phyloP scores from a whole-genome alignment of 2,329 filamentous ascomycete species.

The Metarhizium anisopliae region DNA sequence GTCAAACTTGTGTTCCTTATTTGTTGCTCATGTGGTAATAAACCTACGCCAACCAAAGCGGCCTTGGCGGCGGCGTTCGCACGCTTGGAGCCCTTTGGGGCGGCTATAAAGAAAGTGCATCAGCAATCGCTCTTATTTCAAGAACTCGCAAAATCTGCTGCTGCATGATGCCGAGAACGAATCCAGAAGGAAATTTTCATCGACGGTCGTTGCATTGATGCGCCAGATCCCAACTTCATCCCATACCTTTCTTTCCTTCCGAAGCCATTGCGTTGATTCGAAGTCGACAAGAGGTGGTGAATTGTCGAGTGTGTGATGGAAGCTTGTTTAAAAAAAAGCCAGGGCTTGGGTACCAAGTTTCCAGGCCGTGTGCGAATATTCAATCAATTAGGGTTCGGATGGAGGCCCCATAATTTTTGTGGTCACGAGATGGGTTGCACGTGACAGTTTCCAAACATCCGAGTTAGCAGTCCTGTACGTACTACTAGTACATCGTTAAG shows the following conservation, averaged over 20 bases:
- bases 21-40: background rate
- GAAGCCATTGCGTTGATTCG: conserved; percentile 25
- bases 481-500: too few species aligned
- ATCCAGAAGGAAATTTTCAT: conserved; percentile 4
- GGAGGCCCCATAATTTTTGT: background rate
- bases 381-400: conserved; percentile 16
- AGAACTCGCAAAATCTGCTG: conserved; percentile 72
- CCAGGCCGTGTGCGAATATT: conserved; percentile 12
- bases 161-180: conserved; percentile 47
- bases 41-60: conserved; percentile 87
- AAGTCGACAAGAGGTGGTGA: background rate
- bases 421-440: background rate
- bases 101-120: conserved; percentile 51
- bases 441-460: background rate
- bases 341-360: too few species aligned
- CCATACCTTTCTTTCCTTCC: conserved; percentile 40
- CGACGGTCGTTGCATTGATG: conserved; percentile 3
- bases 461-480: too few species aligned
- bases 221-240: conserved; percentile 17
- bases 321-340: too few species aligned
- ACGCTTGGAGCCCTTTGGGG: conserved; percentile 65
- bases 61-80: conserved; percentile 93
- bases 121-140: conserved; percentile 59
- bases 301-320: background rate
- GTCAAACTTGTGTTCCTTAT: background rate